Conservation (phyloP, 768 basidiomycete species). For the Auricularia heimuer region DNA sequence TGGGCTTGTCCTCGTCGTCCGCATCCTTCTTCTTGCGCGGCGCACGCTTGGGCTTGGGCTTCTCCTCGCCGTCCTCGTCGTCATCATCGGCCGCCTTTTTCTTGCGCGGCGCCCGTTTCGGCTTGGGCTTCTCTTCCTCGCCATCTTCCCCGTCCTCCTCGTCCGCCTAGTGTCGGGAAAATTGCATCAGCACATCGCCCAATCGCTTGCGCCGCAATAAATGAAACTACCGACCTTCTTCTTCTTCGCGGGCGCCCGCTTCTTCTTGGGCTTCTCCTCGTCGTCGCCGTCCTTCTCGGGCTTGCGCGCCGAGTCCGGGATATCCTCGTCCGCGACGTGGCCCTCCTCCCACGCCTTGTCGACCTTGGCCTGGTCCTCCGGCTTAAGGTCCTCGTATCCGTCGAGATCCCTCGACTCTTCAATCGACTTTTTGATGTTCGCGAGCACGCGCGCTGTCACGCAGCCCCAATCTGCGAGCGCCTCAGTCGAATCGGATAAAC, state of each 20-base stretch:
- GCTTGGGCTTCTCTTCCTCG: constrained; percentile 42
- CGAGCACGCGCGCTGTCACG: constrained; percentile 54
- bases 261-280: constrained; percentile 44
- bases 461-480: constrained; percentile 69
- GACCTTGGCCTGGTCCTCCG: constrained; percentile 64
- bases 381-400: constrained; percentile 65
- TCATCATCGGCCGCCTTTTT: constrained; percentile 32
- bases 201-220: too few species aligned
- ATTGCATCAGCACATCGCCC: not conserved
- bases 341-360: constrained; percentile 66
- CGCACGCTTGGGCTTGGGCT: constrained; percentile 35
- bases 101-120: constrained; percentile 33
- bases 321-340: constrained; percentile 73
- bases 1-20: constrained; percentile 16
- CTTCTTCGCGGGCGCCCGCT: constrained; percentile 32
- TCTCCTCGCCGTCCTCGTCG: constrained; percentile 21
- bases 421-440: constrained; percentile 58
- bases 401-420: constrained; percentile 61
- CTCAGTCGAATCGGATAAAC: not conserved
- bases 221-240: constrained; percentile 20
- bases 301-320: constrained; percentile 65
- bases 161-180: not conserved
- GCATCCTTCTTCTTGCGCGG: constrained; percentile 25
- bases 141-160: constrained; percentile 25
- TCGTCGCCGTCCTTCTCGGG: constrained; percentile 32